Evolutionary conservation across 495 filamentous ascomycete genomes (phyloP), one percentile per base, ranked within the genome.

Genomic region (Annulohypoxylon moriforme): DNA sequence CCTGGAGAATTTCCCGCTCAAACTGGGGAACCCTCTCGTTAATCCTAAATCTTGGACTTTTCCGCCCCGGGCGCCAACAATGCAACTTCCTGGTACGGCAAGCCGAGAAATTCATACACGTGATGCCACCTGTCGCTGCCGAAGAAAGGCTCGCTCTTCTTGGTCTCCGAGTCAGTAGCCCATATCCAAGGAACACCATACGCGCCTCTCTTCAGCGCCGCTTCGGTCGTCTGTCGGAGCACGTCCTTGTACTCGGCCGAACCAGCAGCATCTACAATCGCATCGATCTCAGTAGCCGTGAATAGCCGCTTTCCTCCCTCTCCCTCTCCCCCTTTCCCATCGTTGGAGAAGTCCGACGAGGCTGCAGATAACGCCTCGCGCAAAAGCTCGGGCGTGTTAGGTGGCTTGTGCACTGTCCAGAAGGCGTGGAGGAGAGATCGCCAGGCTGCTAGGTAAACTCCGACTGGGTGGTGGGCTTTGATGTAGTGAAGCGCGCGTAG

Each of bases 131-230:
- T 82, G 80, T 93, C 92, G 78, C 90, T 93, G 1, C 92, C 92
- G 77, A 94, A 94, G 76, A 93, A 93, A 2, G 90, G 89, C 80
- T 92, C 89, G 58, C 81, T 82, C 57, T 81, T 75, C 4, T 89
- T 89, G 22, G 52, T 42, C 9, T 82, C 78, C 13, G 59, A 72
- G 72, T 92, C 87, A n/a, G 76, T 81, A n/a, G 89, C 91, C 85
- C 88, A 91, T 64, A 92, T 82, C 90, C 92, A 94, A 0, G 92
- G 92, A 58, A 88, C 88, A 0, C 92, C 92, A 78, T 91, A 94
- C 1, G 91, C 91, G 0, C 92, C 92, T 16, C 74, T 78, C 42
- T 89, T 84, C 10, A 93, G 70, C 5, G 84, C 88, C 67, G 85
- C 82, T 64, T 86, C 78, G 31, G 91, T 94, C 31, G 86, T 85